Evolutionary conservation across 2,329 filamentous ascomycete species (phyloP).

Genomic region (Aspergillus ibericus): DNA sequence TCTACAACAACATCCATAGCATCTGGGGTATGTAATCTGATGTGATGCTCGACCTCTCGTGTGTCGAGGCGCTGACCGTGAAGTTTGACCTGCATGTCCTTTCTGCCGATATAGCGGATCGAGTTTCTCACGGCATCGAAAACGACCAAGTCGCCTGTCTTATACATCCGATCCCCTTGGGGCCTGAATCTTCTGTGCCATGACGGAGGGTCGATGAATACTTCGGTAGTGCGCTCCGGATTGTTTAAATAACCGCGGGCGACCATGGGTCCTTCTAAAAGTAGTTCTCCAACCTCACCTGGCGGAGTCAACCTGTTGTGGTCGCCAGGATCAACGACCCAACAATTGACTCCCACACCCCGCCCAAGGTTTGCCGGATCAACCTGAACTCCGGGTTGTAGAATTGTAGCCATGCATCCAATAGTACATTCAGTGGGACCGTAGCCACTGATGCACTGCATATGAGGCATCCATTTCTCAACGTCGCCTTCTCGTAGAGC

Average conservation of each 20-base stretch:
- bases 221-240: conserved; percentile 54
- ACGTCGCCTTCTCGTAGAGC: conserved; percentile 1
- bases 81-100: background rate
- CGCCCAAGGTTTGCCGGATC: background rate
- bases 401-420: background rate
- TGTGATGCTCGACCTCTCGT: background rate
- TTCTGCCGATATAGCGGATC: background rate
- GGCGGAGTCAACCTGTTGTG: conserved; percentile 46
- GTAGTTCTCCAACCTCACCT: conserved; percentile 48
- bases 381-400: background rate
- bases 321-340: conserved; percentile 42
- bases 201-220: conserved; percentile 47
- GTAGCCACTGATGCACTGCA: conserved; percentile 17
- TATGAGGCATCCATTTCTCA: background rate
- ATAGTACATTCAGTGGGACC: conserved; percentile 34
- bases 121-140: background rate
- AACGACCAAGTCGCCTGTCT: background rate
- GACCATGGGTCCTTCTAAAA: conserved; percentile 47
- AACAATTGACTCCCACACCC: background rate
- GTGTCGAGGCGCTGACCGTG: background rate
- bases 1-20: background rate
- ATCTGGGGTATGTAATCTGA: background rate
- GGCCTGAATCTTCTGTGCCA: background rate
- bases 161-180: background rate
- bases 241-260: conserved; percentile 59